These are phyloP conservation scores for Arabidopsis arenosa DNA, from an alignment of 345 rosid genomes.

Conservation along the genomic window DNA sequence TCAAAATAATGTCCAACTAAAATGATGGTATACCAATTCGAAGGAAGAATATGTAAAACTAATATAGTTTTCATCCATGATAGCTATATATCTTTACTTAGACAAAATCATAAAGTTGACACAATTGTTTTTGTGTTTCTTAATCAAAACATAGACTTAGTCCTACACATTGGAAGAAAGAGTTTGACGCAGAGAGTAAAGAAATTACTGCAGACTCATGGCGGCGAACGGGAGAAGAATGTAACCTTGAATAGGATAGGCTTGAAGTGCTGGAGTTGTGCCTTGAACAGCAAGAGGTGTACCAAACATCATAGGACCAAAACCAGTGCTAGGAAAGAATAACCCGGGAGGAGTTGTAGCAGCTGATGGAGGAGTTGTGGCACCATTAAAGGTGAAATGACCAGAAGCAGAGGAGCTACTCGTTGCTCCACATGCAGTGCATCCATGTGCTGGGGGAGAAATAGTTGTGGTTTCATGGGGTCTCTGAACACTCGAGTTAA, in stretches of 20 bases:
- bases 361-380: conserved; percentile 16
- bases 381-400: not conserved
- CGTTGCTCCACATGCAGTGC: conserved; percentile 39
- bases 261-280: conserved; percentile 11
- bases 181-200: conserved; percentile 14
- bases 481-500: not conserved
- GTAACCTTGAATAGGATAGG: conserved; percentile 4
- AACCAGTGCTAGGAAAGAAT: conserved; percentile 15
- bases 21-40: not conserved
- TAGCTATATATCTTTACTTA: not conserved
- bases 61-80: conserved; percentile 1
- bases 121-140: not conserved
- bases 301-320: conserved; percentile 6
- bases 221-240: conserved; percentile 1
- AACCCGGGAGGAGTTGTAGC: conserved; percentile 16
- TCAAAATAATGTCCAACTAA: not conserved
- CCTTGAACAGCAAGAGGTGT: conserved; percentile 11
- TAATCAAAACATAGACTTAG: conserved; percentile 6
- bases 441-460: conserved; percentile 22
- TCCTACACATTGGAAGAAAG: not conserved
- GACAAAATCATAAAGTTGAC: conserved; percentile 14
- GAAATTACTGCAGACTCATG: conserved; percentile 29
- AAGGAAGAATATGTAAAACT: conserved; percentile 19
- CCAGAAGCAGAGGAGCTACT: conserved; percentile 32
- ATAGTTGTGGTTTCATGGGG: conserved; percentile 12